Base-by-base conservation (phyloP, 164 flowering plant species). In the Aristolochia californica region DNA sequence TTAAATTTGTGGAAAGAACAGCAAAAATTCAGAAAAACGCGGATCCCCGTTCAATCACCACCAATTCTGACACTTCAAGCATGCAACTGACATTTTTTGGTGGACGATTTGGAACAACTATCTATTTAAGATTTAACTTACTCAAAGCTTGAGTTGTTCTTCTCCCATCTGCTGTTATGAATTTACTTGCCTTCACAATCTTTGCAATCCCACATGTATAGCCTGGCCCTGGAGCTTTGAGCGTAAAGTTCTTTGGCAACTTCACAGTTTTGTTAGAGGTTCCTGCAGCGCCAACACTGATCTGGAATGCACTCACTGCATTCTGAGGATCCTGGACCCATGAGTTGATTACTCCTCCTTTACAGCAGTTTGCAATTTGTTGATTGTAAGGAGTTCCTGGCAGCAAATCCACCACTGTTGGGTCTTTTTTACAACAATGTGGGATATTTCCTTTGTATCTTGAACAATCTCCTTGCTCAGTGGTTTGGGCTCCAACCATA, bases 261-360 rank as follows among this genome's bases (percentile, higher is more conserved):
- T 61, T 74, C 11, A 82, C 85, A 1, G 83, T 80, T 53, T 69
- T 82, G 57, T 86, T 84, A 24, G 83, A 72, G 22, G 84, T 81
- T n/a, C 95, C 95, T 0, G 95, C 81, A 13, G 60, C 59, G 11
- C 97, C 97, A 12, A 86, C 89, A 53, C 81, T 80, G 23, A 88
- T 24, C 71, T 86, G 95, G 66, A 88, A 88, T 1, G 88, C 70
- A 74, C 79, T 66, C 9, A 56, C 63, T 26, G 81, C 70, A 66
- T 62, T 77, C 23, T 62, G 40, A 14, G 82, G 87, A 62, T 86
- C 91, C 66, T 88, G 96, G 10, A 72, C 84, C 89, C 81, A 77
- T 12, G 94, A 78, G 25, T 55, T 66, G 21, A 88, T 68, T 4
- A 88, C 91, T 40, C 97, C 91, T 28, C 94, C 87, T 69, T 78